Conservation (phyloP, 257 asterid genomes). For the Leptodermis oblonga region DNA sequence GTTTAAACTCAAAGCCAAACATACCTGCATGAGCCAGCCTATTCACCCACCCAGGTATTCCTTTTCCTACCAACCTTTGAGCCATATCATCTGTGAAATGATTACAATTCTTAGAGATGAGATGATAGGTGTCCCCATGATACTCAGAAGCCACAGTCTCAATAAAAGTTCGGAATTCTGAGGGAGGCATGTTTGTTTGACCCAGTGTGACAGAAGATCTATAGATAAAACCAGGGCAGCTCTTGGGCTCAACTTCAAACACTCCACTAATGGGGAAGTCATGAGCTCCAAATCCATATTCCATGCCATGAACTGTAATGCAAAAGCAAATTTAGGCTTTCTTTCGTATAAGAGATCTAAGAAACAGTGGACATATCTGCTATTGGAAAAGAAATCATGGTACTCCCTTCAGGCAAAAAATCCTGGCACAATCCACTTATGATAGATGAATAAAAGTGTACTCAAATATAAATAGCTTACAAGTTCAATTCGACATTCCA, state of each 20-base stretch:
- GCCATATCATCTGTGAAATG: conserved; percentile 50
- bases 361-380: background rate
- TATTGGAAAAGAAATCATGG: background rate
- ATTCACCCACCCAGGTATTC: conserved; percentile 57
- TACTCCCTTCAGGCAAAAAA: background rate
- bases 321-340: background rate
- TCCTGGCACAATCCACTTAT: background rate
- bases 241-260: conserved; percentile 55
- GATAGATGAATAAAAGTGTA: background rate
- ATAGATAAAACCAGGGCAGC: conserved; percentile 46
- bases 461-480: background rate
- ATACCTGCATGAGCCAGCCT: conserved; percentile 43
- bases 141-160: conserved; percentile 49
- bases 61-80: conserved; percentile 34
- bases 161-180: conserved; percentile 41
- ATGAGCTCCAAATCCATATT: conserved; percentile 54
- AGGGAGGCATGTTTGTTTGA: conserved; percentile 26
- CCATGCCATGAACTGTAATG: conserved; percentile 45
- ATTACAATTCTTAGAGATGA: conserved; percentile 48
- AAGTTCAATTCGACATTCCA: background rate
- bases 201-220: conserved; percentile 47
- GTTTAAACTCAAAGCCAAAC: background rate
- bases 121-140: conserved; percentile 53
- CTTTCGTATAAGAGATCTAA: conserved; percentile 3
- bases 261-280: conserved; percentile 53